Evolutionary conservation across 1,284 basidiomycete genomes (phyloP).

Genomic region (Cryptococcus sp.): DNA sequence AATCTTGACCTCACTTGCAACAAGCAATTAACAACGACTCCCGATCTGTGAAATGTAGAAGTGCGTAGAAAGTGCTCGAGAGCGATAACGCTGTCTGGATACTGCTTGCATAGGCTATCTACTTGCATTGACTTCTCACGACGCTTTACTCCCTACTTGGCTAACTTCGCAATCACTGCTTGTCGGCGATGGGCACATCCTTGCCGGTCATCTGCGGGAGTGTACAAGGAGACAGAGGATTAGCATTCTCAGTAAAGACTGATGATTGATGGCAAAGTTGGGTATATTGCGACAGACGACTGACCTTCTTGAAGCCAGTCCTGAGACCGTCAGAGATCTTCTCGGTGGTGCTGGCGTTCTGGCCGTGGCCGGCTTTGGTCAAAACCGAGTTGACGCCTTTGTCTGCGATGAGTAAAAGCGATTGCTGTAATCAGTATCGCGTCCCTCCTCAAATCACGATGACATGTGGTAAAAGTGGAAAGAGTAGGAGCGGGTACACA

Average conservation of each 20-base stretch:
- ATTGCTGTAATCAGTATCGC: too few species aligned
- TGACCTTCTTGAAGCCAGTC: conserved; percentile 51
- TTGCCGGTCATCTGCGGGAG: conserved; percentile 37
- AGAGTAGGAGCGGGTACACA: conserved; percentile 23
- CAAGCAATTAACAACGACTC: too few species aligned
- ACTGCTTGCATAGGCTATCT: not conserved
- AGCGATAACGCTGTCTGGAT: too few species aligned
- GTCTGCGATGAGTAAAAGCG: conserved; percentile 38
- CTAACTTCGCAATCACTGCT: conserved; percentile 11
- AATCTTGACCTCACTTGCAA: too few species aligned
- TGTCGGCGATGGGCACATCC: conserved; percentile 47
- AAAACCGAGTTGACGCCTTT: conserved; percentile 47
- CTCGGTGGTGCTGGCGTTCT: conserved; percentile 49
- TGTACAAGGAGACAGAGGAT: not conserved
- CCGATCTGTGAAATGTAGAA: too few species aligned
- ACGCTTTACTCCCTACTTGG: not conserved
- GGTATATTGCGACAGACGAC: not conserved
- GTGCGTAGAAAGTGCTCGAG: too few species aligned
- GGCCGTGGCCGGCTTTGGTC: conserved; percentile 43
- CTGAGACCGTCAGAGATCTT: conserved; percentile 55
- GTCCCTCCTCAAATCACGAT: too few species aligned
- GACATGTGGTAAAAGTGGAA: not conserved
- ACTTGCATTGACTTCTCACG: not conserved
- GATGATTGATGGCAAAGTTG: too few species aligned
- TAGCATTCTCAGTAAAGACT: not conserved